A percentile compares a stretch with the other conserved stretches of the same genome.
Evolutionary conservation across 2,329 filamentous ascomycete species (phyloP).

Genomic region (Fusarium subtropicale): DNA sequence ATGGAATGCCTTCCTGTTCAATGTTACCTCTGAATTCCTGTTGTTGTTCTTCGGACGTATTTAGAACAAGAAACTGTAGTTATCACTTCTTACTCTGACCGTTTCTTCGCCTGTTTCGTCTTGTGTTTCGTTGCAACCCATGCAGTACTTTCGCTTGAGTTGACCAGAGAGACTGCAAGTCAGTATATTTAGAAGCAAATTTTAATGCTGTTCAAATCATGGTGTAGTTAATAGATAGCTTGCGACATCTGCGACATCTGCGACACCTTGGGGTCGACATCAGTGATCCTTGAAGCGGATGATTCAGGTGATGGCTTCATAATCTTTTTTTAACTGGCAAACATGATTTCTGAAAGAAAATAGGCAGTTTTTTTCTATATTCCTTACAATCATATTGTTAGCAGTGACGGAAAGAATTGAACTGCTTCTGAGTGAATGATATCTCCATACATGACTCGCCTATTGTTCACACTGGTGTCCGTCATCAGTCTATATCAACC

Average conservation of each 20-base stretch:
- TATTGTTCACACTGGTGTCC: neutral
- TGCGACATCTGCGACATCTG: too few species aligned
- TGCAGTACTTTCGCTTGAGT: neutral
- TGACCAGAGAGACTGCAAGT: too few species aligned
- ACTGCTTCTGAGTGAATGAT: neutral
- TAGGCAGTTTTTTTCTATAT: too few species aligned
- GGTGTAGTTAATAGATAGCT: neutral
- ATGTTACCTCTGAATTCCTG: neutral
- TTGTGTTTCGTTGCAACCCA: neutral
- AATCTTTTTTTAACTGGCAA: neutral
- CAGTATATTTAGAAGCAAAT: accelerated
- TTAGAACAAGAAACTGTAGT: neutral
- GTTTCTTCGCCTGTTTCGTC: neutral
- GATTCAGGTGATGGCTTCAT: neutral
- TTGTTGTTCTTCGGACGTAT: neutral
- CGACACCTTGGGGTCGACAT: neutral
- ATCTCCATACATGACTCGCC: neutral
- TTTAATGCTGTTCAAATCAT: neutral
- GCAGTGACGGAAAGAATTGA: neutral
- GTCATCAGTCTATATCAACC: neutral
- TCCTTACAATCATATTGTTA: neutral
- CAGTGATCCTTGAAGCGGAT: neutral
- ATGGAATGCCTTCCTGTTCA: neutral
- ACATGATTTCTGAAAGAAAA: neutral
- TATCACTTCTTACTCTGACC: neutral